Conservation (phyloP, 805 yeast species). For the Ogataea paradorogensis region DNA sequence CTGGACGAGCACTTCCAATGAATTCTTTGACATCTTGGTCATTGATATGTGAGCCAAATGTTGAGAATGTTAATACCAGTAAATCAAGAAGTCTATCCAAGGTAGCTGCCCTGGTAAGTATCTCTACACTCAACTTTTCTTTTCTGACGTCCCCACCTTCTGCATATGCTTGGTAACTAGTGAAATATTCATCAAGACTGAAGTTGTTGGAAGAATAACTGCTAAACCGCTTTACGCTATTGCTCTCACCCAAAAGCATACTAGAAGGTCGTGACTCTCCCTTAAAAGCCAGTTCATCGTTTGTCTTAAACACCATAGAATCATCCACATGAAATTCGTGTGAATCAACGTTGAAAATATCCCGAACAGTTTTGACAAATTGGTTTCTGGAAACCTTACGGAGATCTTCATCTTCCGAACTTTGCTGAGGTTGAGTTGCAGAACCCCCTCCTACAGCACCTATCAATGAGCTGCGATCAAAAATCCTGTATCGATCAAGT, state of each 20-base stretch:
- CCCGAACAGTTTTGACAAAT: slow-evolving; percentile 55
- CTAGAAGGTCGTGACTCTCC: slow-evolving; percentile 33
- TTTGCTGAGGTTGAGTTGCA: slow-evolving; percentile 8
- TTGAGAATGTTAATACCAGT: slow-evolving; percentile 66
- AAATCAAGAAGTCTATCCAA: slow-evolving; percentile 77
- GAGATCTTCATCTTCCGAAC: slow-evolving; percentile 4
- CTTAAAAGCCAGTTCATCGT: slow-evolving; percentile 26
- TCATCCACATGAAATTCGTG: slow-evolving; percentile 53
- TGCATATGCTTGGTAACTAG: slow-evolving; percentile 23
- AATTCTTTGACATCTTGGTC: slow-evolving; percentile 41
- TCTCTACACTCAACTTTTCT: slow-evolving; percentile 21
- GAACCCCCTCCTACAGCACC: slow-evolving; percentile 49
- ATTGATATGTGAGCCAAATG: slow-evolving; percentile 45
- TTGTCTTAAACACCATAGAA: slow-evolving; percentile 59
- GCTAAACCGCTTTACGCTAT: slow-evolving; percentile 32
- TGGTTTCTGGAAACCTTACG: slow-evolving; percentile 38
- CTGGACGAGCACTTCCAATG: slow-evolving; percentile 20
- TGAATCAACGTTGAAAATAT: slow-evolving; percentile 60
- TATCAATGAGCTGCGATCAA: slow-evolving; percentile 48
- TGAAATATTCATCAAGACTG: slow-evolving; percentile 31
- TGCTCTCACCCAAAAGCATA: slow-evolving; percentile 31
- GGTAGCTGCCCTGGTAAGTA: slow-evolving; percentile 57
- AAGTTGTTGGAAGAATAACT: slow-evolving; percentile 35
- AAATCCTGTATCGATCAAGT: slow-evolving; percentile 53
- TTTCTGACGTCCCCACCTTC: slow-evolving; percentile 17